These are phyloP conservation scores for Pulveroboletus sp. DNA, from an alignment of 768 basidiomycete species.

Conservation along the genomic window DNA sequence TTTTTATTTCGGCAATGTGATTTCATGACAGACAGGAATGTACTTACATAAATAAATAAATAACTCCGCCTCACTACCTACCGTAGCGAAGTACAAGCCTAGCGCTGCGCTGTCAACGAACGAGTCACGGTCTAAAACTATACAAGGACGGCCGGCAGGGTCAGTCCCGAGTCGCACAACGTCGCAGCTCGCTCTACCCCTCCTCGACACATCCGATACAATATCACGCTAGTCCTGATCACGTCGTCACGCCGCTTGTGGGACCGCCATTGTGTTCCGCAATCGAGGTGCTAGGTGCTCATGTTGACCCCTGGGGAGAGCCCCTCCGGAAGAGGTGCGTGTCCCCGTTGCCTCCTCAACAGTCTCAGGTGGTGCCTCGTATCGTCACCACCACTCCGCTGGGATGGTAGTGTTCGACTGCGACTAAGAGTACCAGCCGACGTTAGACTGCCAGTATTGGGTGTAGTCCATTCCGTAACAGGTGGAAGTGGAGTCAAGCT, in stretches of 20 bases:
- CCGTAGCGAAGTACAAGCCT: not conserved
- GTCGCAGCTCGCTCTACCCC: constrained; percentile 7
- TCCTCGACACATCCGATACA: constrained; percentile 17
- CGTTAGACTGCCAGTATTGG: constrained; percentile 27
- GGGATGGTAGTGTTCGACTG: constrained; percentile 59
- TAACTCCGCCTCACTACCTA: not conserved
- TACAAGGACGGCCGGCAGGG: constrained; percentile 14
- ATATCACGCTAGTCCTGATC: constrained; percentile 1
- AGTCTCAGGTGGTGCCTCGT: constrained; percentile 37
- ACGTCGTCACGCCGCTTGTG: not conserved
- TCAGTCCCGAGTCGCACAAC: constrained; percentile 3
- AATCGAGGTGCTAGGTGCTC: constrained; percentile 13
- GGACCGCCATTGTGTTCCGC: not conserved
- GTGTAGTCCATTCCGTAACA: constrained; percentile 40
- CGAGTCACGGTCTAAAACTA: not conserved
- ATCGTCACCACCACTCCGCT: constrained; percentile 27
- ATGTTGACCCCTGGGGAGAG: constrained; percentile 20
- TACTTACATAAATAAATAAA: not conserved
- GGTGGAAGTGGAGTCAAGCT: constrained; percentile 41
- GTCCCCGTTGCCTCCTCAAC: constrained; percentile 50
- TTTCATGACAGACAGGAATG: too few relatives aligned
- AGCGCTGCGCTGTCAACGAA: too few relatives aligned
- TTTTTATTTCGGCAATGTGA: too few relatives aligned
- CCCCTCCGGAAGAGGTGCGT: constrained; percentile 27
- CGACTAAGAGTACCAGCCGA: constrained; percentile 36